Conservation (phyloP, 768 basidiomycete genomes). For the Suillus luteus region DNA sequence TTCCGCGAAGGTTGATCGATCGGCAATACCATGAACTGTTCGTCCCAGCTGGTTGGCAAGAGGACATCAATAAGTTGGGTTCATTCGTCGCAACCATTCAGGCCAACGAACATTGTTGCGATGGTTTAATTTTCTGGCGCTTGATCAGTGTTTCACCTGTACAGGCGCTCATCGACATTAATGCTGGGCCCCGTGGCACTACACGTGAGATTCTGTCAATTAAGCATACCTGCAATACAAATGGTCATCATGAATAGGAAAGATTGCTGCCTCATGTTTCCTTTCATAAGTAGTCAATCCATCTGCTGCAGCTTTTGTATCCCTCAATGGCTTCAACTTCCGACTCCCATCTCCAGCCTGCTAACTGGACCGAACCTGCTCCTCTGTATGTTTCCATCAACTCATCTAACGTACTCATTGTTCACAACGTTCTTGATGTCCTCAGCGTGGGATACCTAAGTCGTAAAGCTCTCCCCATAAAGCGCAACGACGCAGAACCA, state of each 20-base stretch:
- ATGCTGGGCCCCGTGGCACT: conserved; percentile 15
- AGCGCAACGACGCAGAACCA: conserved; percentile 81
- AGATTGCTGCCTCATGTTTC: conserved; percentile 31
- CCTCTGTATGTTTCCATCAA: conserved; percentile 49
- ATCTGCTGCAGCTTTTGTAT: conserved; percentile 25
- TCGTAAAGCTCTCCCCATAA: conserved; percentile 70
- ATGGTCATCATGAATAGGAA: conserved; percentile 23
- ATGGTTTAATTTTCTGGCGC: not conserved
- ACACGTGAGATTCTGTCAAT: conserved; percentile 41
- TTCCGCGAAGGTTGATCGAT: conserved; percentile 18
- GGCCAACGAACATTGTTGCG: not conserved
- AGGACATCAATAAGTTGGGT: conserved; percentile 2
- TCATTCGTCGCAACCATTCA: conserved; percentile 1
- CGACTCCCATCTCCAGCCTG: conserved; percentile 31
- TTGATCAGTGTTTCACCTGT: not conserved
- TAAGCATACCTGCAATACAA: conserved; percentile 16
- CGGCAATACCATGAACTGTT: not conserved
- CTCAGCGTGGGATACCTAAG: conserved; percentile 59
- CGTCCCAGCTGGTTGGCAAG: not conserved
- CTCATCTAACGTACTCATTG: conserved; percentile 14
- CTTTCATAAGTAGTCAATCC: conserved; percentile 15
- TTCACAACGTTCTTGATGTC: conserved; percentile 9
- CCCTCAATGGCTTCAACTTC: conserved; percentile 50
- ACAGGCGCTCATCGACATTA: not conserved
- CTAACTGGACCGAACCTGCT: conserved; percentile 50